Evolutionary conservation across 2,329 filamentous ascomycete species (phyloP).

Genomic region (Alternaria rosae): DNA sequence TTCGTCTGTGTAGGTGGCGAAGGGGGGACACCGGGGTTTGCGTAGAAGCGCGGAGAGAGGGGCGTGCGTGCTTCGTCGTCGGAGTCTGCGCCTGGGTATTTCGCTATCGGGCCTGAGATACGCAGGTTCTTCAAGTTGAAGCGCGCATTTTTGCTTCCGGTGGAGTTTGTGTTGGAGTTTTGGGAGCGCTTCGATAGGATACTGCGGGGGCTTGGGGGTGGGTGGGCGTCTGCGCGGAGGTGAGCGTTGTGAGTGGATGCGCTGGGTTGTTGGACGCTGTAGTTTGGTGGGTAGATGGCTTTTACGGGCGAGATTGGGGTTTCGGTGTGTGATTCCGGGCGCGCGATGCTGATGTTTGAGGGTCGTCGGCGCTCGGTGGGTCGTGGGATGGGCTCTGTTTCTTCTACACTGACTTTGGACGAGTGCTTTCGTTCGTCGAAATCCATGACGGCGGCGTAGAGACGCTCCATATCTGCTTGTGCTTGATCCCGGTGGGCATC

Average conservation of each 20-base stretch:
- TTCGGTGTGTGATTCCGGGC: constrained; percentile 29
- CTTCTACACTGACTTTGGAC: constrained; percentile 38
- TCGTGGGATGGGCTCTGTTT: constrained; percentile 17
- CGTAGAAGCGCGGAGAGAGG: constrained; percentile 64
- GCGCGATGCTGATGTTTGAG: constrained; percentile 42
- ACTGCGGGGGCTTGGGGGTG: constrained; percentile 44
- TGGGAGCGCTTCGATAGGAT: constrained; percentile 46
- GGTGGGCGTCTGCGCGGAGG: constrained; percentile 20
- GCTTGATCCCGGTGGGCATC: constrained; percentile 76
- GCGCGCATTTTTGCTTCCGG: constrained; percentile 49
- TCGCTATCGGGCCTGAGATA: constrained; percentile 64
- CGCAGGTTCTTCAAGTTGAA: constrained; percentile 63
- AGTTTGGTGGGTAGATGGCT: constrained; percentile 57
- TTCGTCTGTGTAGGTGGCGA: constrained; percentile 55
- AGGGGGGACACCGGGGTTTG: constrained; percentile 61
- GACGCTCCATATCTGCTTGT: constrained; percentile 83
- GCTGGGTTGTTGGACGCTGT: constrained; percentile 31
- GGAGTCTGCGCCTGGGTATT: constrained; percentile 50
- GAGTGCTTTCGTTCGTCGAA: constrained; percentile 69
- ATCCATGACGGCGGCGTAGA: constrained; percentile 92
- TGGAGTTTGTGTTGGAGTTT: constrained; percentile 49
- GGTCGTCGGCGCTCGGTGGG: constrained; percentile 27
- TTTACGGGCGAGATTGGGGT: constrained; percentile 53
- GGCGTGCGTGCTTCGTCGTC: constrained; percentile 60
- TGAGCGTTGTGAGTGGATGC: constrained; percentile 17